A percentile compares a stretch with the other conserved stretches of the same genome.
phyloP scores from a whole-genome alignment of 2,329 filamentous ascomycete species.

The Fusarium sp. region DNA sequence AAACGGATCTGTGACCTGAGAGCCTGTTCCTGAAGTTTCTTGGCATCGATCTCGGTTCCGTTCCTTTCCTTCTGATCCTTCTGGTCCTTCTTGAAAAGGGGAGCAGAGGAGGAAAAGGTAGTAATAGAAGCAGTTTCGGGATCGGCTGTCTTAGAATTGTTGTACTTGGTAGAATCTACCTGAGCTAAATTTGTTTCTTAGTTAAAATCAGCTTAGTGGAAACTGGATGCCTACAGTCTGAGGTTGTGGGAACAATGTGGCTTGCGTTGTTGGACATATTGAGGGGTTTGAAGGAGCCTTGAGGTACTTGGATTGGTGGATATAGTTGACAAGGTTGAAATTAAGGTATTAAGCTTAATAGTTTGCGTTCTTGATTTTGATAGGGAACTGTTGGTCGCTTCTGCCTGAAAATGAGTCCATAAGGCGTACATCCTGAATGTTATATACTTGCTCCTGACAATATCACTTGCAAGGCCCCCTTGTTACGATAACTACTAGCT shows the following conservation, averaged over 20 bases:
- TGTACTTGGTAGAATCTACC: constrained; percentile 24
- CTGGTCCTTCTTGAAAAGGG: constrained; percentile 40
- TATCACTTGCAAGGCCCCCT: background rate
- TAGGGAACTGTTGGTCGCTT: constrained; percentile 12
- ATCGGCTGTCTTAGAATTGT: constrained; percentile 25
- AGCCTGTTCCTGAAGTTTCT: constrained; percentile 48
- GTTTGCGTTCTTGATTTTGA: background rate
- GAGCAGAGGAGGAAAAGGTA: constrained; percentile 44
- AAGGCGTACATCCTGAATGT: constrained; percentile 1
- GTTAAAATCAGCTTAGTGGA: background rate
- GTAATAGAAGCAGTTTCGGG: constrained; percentile 45
- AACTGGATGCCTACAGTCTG: constrained; percentile 31
- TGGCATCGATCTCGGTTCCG: constrained; percentile 31
- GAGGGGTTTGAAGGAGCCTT: background rate
- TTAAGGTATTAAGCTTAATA: constrained; percentile 15
- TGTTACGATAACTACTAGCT: background rate
- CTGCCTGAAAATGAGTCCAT: constrained; percentile 20
- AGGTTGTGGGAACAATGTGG: constrained; percentile 17
- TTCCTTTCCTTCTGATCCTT: constrained; percentile 31
- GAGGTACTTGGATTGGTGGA: background rate
- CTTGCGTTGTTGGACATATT: constrained; percentile 31
- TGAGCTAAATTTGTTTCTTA: constrained; percentile 26
- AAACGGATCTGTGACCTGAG: constrained; percentile 47
- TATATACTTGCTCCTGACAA: constrained; percentile 41
- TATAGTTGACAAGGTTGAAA: constrained; percentile 2